Evolutionary conservation across 352 stramenopile species (phyloP).

Genomic region (Globisporangium polare): DNA sequence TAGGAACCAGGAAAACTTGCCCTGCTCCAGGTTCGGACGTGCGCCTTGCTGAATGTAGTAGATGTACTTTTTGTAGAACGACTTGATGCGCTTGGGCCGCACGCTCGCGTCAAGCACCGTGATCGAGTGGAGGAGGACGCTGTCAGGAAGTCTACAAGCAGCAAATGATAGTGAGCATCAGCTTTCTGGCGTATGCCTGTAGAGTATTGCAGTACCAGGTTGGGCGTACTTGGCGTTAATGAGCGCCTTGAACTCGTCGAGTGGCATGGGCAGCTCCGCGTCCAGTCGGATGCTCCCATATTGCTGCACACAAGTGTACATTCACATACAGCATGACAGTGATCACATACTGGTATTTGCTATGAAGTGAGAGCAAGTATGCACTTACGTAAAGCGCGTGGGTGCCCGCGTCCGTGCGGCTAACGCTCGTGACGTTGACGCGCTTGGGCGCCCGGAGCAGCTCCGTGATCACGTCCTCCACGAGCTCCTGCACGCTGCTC

Average conservation of each 20-base stretch:
- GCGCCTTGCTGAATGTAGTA: conserved; percentile 88
- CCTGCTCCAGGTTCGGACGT: conserved; percentile 58
- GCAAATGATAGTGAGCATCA: conserved; percentile 1
- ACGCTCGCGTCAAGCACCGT: conserved; percentile 23
- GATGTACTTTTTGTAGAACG: conserved; percentile 86
- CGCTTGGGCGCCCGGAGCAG: conserved; percentile 37
- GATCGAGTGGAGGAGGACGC: conserved; percentile 51
- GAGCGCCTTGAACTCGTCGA: conserved; percentile 39
- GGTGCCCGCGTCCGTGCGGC: conserved; percentile 78
- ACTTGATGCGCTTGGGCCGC: conserved; percentile 61
- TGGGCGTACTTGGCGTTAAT: conserved; percentile 50
- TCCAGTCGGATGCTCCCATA: conserved; percentile 72
- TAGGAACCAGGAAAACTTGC: conserved; percentile 85
- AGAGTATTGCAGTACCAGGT: neutral
- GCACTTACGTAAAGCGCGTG: conserved; percentile 75
- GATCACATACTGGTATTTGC: neutral
- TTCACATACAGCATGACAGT: conserved; percentile 4
- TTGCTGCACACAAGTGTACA: conserved; percentile 44
- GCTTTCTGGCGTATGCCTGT: neutral
- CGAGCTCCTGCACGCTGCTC: conserved; percentile 74
- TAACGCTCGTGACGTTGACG: conserved; percentile 82
- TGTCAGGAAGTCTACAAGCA: conserved; percentile 29
- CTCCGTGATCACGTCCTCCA: conserved; percentile 65
- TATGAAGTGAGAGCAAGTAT: neutral
- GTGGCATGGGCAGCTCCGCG: conserved; percentile 30